These are phyloP conservation scores for Spiraea crenata DNA, from an alignment of 331 rosid genomes.

Conservation along the genomic window DNA sequence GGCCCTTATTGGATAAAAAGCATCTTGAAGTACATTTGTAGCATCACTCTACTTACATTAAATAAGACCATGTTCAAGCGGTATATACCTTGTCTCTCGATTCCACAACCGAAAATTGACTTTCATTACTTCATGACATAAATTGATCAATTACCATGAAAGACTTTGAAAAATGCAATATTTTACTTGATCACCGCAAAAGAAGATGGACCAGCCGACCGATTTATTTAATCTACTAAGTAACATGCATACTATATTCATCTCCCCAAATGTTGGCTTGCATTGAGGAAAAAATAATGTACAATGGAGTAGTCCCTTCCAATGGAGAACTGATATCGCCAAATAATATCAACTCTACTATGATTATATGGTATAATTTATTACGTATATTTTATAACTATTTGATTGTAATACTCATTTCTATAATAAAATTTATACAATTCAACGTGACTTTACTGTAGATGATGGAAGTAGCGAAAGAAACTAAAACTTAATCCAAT, in stretches of 20 bases:
- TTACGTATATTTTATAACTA: too few species aligned
- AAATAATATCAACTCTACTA: too few species aligned
- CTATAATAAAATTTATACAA: too few species aligned
- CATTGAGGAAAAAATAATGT: too few species aligned
- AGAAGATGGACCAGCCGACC: not conserved
- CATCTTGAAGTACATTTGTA: not conserved
- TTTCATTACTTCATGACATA: not conserved
- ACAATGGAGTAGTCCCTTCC: too few species aligned
- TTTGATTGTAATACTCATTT: too few species aligned
- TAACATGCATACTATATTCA: too few species aligned
- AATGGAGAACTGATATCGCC: too few species aligned
- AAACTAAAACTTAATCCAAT: conserved; percentile 13
- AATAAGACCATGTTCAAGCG: not conserved
- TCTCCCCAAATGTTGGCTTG: not conserved
- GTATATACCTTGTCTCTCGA: not conserved
- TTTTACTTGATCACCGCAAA: not conserved
- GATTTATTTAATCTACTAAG: not conserved
- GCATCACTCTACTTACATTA: not conserved
- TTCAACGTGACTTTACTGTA: not conserved
- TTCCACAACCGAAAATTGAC: not conserved
- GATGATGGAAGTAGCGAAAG: conserved; percentile 7
- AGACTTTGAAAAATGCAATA: not conserved
- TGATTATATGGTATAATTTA: too few species aligned
- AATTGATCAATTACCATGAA: not conserved
- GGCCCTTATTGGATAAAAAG: too few species aligned